Evolutionary conservation across 345 rosid species (phyloP).

Genomic region (Brassica rapa): DNA sequence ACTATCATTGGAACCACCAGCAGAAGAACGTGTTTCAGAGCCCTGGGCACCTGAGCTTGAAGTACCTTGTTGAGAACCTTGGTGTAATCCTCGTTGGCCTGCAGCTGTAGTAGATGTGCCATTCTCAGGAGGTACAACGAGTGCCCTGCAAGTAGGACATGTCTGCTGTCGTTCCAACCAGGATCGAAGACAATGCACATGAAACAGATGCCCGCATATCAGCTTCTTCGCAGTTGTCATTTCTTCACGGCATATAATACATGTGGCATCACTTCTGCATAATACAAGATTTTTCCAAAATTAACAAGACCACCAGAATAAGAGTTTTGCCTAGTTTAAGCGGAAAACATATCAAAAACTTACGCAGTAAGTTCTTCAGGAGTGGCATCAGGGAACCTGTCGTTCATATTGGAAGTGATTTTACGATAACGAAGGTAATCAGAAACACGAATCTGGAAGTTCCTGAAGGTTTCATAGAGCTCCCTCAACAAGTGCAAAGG

Average conservation of each 20-base stretch:
- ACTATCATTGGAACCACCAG: slow-evolving; percentile 41
- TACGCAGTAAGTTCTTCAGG: slow-evolving; percentile 87
- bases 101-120: slow-evolving; percentile 54
- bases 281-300: neutral
- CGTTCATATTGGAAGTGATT: slow-evolving; percentile 90
- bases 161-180: slow-evolving; percentile 82
- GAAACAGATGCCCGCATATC: slow-evolving; percentile 94
- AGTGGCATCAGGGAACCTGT: slow-evolving; percentile 84
- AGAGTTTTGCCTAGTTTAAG: neutral
- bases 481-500: slow-evolving; percentile 96
- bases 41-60: neutral
- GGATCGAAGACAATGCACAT: slow-evolving; percentile 57
- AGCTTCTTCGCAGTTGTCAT: slow-evolving; percentile 86
- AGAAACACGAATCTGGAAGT: slow-evolving; percentile 87
- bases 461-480: slow-evolving; percentile 96
- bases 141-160: slow-evolving; percentile 96
- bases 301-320: neutral
- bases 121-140: slow-evolving; percentile 85
- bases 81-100: slow-evolving; percentile 59
- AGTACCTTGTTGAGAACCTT: slow-evolving; percentile 51
- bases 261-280: neutral
- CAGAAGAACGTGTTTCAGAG: slow-evolving; percentile 41
- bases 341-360: too few species aligned
- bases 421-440: slow-evolving; percentile 90
- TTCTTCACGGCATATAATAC: neutral